phyloP scores from a whole-genome alignment of 2,329 filamentous ascomycete genomes.

The Hirsutella thompsonii region DNA sequence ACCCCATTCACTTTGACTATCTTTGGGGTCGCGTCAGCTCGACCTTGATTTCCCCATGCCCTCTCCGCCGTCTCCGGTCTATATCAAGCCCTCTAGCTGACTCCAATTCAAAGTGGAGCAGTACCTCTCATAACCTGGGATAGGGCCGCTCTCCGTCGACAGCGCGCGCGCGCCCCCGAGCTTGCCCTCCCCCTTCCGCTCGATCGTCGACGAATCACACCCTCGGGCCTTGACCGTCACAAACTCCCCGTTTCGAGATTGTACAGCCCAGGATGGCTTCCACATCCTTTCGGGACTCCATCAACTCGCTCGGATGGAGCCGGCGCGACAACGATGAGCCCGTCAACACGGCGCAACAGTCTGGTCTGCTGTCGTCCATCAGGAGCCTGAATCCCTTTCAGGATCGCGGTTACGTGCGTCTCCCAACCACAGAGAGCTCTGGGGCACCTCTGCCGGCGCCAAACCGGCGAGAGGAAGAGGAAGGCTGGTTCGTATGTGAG shows the following conservation, averaged over 20 bases:
- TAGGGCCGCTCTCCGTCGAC: background rate
- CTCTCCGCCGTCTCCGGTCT: conserved; percentile 1
- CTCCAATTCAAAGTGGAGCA: conserved; percentile 7
- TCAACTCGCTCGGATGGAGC: conserved; percentile 92
- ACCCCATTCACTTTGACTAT: background rate
- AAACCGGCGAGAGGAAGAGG: conserved; percentile 80
- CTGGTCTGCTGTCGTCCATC: conserved; percentile 67
- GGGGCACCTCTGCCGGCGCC: conserved; percentile 80
- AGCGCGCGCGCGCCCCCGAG: background rate
- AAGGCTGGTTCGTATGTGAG: conserved; percentile 93
- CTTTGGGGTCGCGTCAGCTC: conserved; percentile 1
- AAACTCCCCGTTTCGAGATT: background rate
- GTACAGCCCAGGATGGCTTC: conserved; percentile 54
- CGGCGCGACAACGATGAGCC: conserved; percentile 73
- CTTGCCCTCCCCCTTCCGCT: conserved; percentile 1
- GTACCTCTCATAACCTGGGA: background rate
- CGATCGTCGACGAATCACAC: conserved; percentile 2
- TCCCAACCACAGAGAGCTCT: conserved; percentile 72
- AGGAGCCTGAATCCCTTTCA: conserved; percentile 82
- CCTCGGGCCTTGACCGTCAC: background rate
- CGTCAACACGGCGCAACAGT: conserved; percentile 56
- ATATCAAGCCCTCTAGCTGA: conserved; percentile 7
- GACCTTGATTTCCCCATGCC: conserved; percentile 3
- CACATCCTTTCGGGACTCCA: conserved; percentile 79
- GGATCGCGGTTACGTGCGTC: conserved; percentile 73